Percentiles rank a stretch among this genome's conserved stretches.
These are phyloP conservation scores for Xylariaceae sp. DNA, from an alignment of 2,329 filamentous ascomycete species.

Conservation along the genomic window DNA sequence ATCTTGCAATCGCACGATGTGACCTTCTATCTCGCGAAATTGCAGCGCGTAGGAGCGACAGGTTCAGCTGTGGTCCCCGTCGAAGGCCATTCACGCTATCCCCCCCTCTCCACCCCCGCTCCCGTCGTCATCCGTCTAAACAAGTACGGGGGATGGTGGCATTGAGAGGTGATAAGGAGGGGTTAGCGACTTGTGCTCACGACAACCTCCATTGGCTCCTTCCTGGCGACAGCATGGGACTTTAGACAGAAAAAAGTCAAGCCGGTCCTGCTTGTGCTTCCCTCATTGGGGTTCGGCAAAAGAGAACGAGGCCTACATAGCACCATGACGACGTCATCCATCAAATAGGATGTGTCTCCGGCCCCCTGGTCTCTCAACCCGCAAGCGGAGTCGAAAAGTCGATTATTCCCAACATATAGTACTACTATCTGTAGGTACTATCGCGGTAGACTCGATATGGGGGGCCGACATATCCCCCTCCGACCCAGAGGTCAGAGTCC, in stretches of 20 bases:
- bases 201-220: constrained; percentile 1
- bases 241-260: background rate
- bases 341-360: constrained; percentile 18
- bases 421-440: background rate
- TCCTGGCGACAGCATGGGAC: constrained; percentile 4
- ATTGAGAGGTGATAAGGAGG: constrained; percentile 3
- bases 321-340: constrained; percentile 4
- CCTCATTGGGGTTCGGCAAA: background rate
- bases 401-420: background rate
- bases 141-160: background rate
- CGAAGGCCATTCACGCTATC: background rate
- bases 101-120: background rate
- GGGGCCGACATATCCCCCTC: too few species aligned
- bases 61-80: background rate
- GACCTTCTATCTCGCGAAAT: background rate
- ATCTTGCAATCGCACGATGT: background rate
- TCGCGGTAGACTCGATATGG: background rate
- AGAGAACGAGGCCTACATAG: constrained; percentile 4
- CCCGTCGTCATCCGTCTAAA: background rate
- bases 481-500: too few species aligned
- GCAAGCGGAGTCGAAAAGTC: constrained; percentile 1
- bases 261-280: background rate
- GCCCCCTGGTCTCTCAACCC: background rate
- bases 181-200: background rate
- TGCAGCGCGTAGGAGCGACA: background rate